A percentile compares a stretch with the other conserved stretches of the same genome.
These are phyloP conservation scores for Pyronema domesticum DNA, from an alignment of 495 filamentous ascomycete genomes.

Conservation along the genomic window DNA sequence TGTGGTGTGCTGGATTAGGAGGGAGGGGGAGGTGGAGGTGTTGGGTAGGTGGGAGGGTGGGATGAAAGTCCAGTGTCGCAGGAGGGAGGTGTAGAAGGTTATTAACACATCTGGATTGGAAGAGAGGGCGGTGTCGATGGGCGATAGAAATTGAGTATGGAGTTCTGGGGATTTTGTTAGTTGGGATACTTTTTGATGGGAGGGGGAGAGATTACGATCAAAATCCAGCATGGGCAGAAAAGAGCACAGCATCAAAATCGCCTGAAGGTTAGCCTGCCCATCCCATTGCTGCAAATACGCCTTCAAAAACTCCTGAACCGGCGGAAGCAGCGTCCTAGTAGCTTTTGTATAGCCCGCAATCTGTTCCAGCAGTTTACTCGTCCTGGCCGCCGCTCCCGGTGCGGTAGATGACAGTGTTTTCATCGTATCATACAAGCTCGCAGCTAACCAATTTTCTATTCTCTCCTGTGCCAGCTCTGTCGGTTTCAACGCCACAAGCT, in stretches of 20 bases:
- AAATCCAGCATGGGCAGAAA: slow-evolving; percentile 45
- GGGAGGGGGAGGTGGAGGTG: too few relatives aligned
- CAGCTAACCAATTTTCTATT: slow-evolving; percentile 46
- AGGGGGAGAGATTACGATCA: slow-evolving; percentile 27
- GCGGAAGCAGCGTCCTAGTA: slow-evolving; percentile 39
- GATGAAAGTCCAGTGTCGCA: slow-evolving; percentile 46
- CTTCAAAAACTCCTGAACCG: slow-evolving; percentile 44
- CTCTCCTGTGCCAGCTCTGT: slow-evolving; percentile 34
- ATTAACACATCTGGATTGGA: slow-evolving; percentile 5
- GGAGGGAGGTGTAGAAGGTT: slow-evolving; percentile 49
- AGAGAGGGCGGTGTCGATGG: slow-evolving; percentile 35
- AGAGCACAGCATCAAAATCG: slow-evolving; percentile 46
- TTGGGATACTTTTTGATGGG: too few relatives aligned
- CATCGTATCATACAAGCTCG: slow-evolving; percentile 13
- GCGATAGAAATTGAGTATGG: slow-evolving; percentile 32
- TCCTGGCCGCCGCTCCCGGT: slow-evolving; percentile 10
- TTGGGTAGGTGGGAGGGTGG: too few relatives aligned
- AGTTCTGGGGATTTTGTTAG: slow-evolving; percentile 30
- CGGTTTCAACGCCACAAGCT: slow-evolving; percentile 48
- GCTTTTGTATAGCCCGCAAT: slow-evolving; percentile 34
- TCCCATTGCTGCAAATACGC: slow-evolving; percentile 50
- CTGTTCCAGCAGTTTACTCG: slow-evolving; percentile 32
- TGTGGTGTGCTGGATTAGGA: too few relatives aligned
- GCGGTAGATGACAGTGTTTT: neutral
- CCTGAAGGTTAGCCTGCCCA: slow-evolving; percentile 39